phyloP scores from a whole-genome alignment of 2,329 filamentous ascomycete genomes.

The Diaporthe eres region DNA sequence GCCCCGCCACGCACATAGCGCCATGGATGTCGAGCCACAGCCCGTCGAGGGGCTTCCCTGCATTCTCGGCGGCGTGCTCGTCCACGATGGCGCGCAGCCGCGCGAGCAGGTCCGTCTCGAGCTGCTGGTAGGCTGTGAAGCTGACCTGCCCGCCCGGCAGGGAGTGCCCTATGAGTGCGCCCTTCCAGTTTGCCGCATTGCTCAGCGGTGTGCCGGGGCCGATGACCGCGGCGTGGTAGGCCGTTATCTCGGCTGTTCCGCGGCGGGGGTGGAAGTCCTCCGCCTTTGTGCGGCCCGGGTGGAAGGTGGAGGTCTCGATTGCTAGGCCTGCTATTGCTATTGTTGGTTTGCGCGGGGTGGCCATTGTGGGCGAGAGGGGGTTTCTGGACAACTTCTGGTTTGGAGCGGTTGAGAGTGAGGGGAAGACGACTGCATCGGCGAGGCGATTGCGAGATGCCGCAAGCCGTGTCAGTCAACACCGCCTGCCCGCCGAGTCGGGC shows the following conservation, averaged over 20 bases:
- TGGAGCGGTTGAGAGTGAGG: background rate
- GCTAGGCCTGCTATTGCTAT: slow-evolving; percentile 67
- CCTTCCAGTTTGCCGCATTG: slow-evolving; percentile 62
- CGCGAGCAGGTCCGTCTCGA: slow-evolving; percentile 57
- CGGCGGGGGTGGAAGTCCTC: slow-evolving; percentile 64
- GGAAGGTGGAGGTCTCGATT: slow-evolving; percentile 68
- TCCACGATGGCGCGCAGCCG: slow-evolving; percentile 56
- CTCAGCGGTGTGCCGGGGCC: slow-evolving; percentile 56
- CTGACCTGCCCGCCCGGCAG: slow-evolving; percentile 64
- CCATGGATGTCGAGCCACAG: slow-evolving; percentile 71
- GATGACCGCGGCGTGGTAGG: slow-evolving; percentile 60
- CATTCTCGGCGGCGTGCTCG: slow-evolving; percentile 53
- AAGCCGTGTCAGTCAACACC: background rate
- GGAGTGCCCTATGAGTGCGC: slow-evolving; percentile 65
- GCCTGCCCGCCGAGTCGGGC: slow-evolving; percentile 8
- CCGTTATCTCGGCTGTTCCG: slow-evolving; percentile 57
- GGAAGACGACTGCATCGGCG: background rate
- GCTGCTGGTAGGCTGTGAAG: slow-evolving; percentile 59
- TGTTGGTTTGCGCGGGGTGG: slow-evolving; percentile 50
- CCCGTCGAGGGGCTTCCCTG: slow-evolving; percentile 57
- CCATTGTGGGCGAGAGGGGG: background rate
- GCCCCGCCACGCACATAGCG: slow-evolving; percentile 66
- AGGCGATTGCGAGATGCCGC: slow-evolving; percentile 11
- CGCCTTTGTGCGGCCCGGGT: slow-evolving; percentile 62
- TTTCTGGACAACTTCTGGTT: no score